Base-by-base conservation (phyloP, 176 grass and related monocot species). In the Bolboschoenus planiculmis region DNA sequence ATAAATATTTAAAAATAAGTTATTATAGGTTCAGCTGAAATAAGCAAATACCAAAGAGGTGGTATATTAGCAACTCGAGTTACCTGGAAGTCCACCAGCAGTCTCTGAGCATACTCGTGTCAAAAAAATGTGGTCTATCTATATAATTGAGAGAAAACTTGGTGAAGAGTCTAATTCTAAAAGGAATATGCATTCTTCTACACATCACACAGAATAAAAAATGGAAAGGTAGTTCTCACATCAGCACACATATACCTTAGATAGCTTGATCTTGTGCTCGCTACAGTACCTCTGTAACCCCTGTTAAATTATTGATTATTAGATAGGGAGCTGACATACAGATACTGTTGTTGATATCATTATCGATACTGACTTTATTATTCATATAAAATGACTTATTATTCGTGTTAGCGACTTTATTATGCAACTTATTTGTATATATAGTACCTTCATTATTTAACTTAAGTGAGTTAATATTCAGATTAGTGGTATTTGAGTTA, bases 201-300 rank as follows among this genome's bases (percentile, higher is more conserved):
- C 37, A 74, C 37, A 83, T 34, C 39, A 73, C 74, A 73, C 20
- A 64, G 37, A 50, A 51, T 14, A 21, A 80, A 27, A 89, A 8
- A 68, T 24, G 18, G 56, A 66, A 29, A 80, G 51, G 13, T 76
- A 51, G 43, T 50, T 50, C 37, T 83, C 11, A 56, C 65, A 71
- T 36, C 3, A 67, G 63, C 10, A 13, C 11, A 1, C 0, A 30
- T 29, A 78, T 90, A 98, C 95, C 90, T 98, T 98, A 68, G 95
- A 98, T 56, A 98, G 83, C 67, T 98, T 98, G 83, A 95, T 98
- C 87, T 98, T 98, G 92, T 98, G 95, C 85, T 98, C 95, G 15
- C 89, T 95, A 56, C 95, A 98, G 82, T 95, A 98, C 57, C 95
- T 87, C 80, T 98, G 95, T 87, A 98, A 90, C 56, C 95, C 92